phyloP scores from a whole-genome alignment of 2,329 filamentous ascomycete genomes.

The Penicillium sp. region DNA sequence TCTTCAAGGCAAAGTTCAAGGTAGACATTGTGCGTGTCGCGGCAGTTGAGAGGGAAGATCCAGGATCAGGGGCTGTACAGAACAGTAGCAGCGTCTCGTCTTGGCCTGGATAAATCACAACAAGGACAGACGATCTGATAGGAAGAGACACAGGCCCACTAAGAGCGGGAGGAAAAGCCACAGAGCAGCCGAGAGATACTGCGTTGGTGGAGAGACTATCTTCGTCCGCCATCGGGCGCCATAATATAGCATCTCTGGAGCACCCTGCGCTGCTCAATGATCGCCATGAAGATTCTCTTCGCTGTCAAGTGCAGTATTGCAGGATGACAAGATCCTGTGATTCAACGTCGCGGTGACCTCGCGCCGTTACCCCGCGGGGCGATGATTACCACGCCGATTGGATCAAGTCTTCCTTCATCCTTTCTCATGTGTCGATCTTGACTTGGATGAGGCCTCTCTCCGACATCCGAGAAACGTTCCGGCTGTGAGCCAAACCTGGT shows the following conservation, averaged over 20 bases:
- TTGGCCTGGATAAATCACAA: not conserved
- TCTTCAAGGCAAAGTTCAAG: conserved; percentile 65
- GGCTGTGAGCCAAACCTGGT: not conserved
- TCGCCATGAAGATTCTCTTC: not conserved
- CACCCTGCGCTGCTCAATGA: not conserved
- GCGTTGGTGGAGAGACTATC: conserved; percentile 2
- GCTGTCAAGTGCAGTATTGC: conserved; percentile 13
- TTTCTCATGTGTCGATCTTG: conserved; percentile 16
- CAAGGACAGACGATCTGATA: conserved; percentile 5
- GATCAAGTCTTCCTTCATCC: not conserved
- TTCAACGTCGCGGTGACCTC: conserved; percentile 19
- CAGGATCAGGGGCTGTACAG: not conserved
- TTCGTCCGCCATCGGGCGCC: conserved; percentile 6
- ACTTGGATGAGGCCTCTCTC: conserved; percentile 7
- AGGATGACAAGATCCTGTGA: conserved; percentile 31
- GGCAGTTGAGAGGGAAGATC: not conserved
- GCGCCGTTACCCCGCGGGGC: not conserved
- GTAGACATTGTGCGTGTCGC: conserved; percentile 39
- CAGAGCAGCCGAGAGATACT: conserved; percentile 6
- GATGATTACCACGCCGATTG: conserved; percentile 9
- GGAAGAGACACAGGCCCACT: conserved; percentile 4
- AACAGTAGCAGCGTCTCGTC: not conserved
- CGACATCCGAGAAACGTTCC: conserved; percentile 2
- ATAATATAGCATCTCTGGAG: conserved; percentile 20
- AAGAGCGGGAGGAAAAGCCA: not conserved